A percentile compares a stretch with the other conserved stretches of the same genome.
Evolutionary conservation across 2,329 filamentous ascomycete species (phyloP).

Genomic region (Botrytis pseudocinerea): DNA sequence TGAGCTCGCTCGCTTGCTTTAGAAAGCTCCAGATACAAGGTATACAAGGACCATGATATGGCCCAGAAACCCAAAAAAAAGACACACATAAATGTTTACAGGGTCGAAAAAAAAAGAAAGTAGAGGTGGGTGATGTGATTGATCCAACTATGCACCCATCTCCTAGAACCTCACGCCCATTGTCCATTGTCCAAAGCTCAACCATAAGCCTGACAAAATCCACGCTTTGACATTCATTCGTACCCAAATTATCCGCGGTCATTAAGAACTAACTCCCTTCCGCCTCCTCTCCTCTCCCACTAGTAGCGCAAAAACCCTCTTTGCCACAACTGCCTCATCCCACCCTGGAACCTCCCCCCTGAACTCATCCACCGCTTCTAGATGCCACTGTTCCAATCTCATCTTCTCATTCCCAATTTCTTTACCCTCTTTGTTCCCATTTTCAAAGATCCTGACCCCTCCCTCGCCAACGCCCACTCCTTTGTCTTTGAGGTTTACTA

Average conservation of each 20-base stretch:
- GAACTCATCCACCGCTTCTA: slow-evolving; percentile 42
- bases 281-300: slow-evolving; percentile 36
- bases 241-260: background rate
- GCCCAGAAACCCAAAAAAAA: background rate
- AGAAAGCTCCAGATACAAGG: background rate
- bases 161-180: background rate
- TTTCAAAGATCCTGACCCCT: background rate
- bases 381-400: slow-evolving; percentile 41
- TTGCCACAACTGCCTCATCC: slow-evolving; percentile 40
- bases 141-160: background rate
- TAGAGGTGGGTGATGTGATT: background rate
- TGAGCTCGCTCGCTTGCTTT: background rate
- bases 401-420: slow-evolving; percentile 31
- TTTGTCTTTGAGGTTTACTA: slow-evolving; percentile 25
- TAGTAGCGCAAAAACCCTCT: slow-evolving; percentile 38
- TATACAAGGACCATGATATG: background rate
- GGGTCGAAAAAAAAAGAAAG: background rate
- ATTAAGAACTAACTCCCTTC: slow-evolving; percentile 5
- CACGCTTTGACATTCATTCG: too few species aligned
- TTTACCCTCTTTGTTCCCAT: slow-evolving; percentile 8
- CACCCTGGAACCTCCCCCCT: slow-evolving; percentile 38
- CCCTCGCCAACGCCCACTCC: slow-evolving; percentile 9
- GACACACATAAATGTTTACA: background rate
- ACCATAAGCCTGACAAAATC: background rate
- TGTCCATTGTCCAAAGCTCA: background rate